Evolutionary conservation across 139 green algal species (phyloP).

Genomic region (Picochlorum sp.): DNA sequence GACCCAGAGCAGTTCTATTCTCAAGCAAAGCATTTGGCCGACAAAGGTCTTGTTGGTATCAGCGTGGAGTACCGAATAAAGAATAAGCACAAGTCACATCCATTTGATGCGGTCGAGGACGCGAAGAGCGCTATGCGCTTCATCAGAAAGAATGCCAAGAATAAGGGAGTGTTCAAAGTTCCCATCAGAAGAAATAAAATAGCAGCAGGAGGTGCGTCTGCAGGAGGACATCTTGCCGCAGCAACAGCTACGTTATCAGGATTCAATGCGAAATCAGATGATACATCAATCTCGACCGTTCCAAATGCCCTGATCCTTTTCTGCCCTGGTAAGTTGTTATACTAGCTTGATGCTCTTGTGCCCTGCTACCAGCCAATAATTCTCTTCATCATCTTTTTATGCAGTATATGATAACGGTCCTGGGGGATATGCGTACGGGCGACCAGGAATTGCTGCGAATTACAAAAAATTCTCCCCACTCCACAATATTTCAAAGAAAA

Average conservation of each 20-base stretch:
- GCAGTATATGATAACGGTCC: constrained; percentile 2
- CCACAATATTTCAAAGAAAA: not conserved
- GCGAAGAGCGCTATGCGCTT: not conserved
- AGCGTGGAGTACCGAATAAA: not conserved
- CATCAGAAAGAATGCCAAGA: not conserved
- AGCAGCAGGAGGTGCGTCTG: not conserved
- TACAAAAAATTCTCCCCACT: constrained; percentile 2
- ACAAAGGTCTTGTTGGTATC: not conserved
- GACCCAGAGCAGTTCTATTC: not conserved
- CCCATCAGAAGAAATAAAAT: not conserved
- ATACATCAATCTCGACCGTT: not conserved
- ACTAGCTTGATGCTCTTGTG: too few species aligned
- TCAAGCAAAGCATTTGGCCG: not conserved
- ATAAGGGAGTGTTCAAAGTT: not conserved
- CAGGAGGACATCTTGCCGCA: not conserved
- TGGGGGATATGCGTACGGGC: not conserved
- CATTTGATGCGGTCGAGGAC: not conserved
- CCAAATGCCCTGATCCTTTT: not conserved
- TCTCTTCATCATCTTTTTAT: not conserved
- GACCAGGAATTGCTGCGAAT: not conserved
- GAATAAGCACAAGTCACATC: not conserved
- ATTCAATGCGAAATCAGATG: constrained; percentile 16
- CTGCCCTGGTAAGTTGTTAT: too few species aligned
- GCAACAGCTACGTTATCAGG: constrained; percentile 17
- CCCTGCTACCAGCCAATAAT: too few species aligned